These are phyloP conservation scores for Heliamphora pulchella DNA, from an alignment of 179 eudicot genomes.

Conservation along the genomic window DNA sequence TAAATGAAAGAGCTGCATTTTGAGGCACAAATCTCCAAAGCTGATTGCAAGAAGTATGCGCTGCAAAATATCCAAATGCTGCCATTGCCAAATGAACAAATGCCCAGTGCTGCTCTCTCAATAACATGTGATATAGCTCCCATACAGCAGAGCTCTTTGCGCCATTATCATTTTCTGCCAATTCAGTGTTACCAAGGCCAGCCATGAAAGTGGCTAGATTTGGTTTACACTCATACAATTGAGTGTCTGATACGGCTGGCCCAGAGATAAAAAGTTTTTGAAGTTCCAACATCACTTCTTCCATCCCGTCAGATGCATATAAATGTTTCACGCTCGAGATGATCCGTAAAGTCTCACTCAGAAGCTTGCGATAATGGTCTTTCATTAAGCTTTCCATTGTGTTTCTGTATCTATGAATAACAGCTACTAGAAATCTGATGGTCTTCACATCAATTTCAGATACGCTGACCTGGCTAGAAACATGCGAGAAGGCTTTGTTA, in stretches of 20 bases:
- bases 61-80: conserved; percentile 86
- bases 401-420: conserved; percentile 39
- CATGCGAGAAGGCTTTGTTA: conserved; percentile 11
- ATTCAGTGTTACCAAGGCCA: conserved; percentile 55
- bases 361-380: conserved; percentile 42
- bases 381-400: conserved; percentile 33
- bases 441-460: conserved; percentile 52
- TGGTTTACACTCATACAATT: conserved; percentile 60
- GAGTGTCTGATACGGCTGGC: conserved; percentile 31
- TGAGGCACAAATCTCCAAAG: conserved; percentile 87
- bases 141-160: conserved; percentile 48
- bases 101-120: conserved; percentile 89
- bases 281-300: conserved; percentile 59
- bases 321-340: conserved; percentile 52
- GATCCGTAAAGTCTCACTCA: conserved; percentile 59
- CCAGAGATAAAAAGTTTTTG: conserved; percentile 51
- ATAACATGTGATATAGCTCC: conserved; percentile 71
- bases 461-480: conserved; percentile 49
- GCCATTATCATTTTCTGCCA: conserved; percentile 45
- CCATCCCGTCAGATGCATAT: conserved; percentile 59
- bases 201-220: conserved; percentile 75
- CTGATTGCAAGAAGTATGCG: conserved; percentile 66
- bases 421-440: conserved; percentile 44
- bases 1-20: conserved; percentile 86
- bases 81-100: conserved; percentile 60